Evolutionary conservation across 768 basidiomycete species (phyloP), one percentile per base, ranked within the genome.

Genomic region (Trametes elegans): DNA sequence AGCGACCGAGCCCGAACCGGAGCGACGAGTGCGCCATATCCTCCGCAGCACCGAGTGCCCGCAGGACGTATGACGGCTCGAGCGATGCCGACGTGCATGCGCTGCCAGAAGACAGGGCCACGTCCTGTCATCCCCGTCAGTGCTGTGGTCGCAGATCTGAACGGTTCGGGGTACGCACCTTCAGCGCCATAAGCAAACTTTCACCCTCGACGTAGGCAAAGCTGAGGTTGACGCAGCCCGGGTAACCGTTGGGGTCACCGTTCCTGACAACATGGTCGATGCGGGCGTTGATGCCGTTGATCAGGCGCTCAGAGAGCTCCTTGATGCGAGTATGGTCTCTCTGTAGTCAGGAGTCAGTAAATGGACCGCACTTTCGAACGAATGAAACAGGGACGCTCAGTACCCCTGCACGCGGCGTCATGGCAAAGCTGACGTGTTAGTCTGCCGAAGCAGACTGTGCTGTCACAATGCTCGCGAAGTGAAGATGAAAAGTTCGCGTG

Each of bases 11-110:
- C 41, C 97, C 97, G 71, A 99, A 99, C 23, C 97, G 89, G 51
- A 99, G 79, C 16, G 93, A 96, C 16, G 94, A 97, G 69, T 99
- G 97, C 0, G 97, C 97, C 94, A 98, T 97, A 66, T 98, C 97
- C 69, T 99, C 97, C 24, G 94, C 93, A 31, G 96, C 93, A 62
- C 92, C 94, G 40, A 99, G 81, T 3, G 97, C 97, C 47, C 97
- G 87, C 29, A 99, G 83, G 4, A 99, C 97, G 69, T 99, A 99
- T 21, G 95, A 98, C 7, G 97, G 97, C 70, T 99, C 97, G 50
- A 99, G 78, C 7, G 96, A 98, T 8, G 97, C 97, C 0, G 96
- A 98, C 29, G 97, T 99, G 66, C 97, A 99, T 7, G 97, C 97
- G 66, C 93, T 96, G 34, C 97, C 97, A 7, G 96, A 98, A 6